Evolutionary conservation across 805 yeast species (phyloP).

Genomic region (Teunomyces gatunensis): DNA sequence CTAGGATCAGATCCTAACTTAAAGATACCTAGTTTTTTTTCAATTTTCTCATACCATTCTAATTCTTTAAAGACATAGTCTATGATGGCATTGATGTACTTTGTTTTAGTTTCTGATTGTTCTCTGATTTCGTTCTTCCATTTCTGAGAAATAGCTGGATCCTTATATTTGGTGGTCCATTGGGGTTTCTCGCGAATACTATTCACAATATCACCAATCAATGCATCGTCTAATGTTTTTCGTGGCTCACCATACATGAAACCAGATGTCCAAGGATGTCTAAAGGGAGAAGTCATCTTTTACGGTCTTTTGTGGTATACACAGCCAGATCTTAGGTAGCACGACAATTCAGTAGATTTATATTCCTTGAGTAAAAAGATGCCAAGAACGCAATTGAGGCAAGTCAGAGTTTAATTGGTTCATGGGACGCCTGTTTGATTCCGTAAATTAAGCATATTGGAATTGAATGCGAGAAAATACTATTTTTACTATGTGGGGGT

Average conservation of each 20-base stretch:
- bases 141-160: constrained; percentile 18
- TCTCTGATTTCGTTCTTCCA: constrained; percentile 22
- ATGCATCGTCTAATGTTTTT: constrained; percentile 12
- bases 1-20: constrained; percentile 6
- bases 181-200: constrained; percentile 22
- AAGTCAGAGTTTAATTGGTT: too few relatives aligned
- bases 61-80: constrained; percentile 14
- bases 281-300: neutral
- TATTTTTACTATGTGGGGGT: too few relatives aligned
- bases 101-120: constrained; percentile 1
- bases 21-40: constrained; percentile 6
- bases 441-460: too few relatives aligned
- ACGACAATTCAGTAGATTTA: too few relatives aligned
- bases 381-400: too few relatives aligned
- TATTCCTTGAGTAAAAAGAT: too few relatives aligned
- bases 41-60: constrained; percentile 11
- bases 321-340: too few relatives aligned
- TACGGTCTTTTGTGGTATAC: too few relatives aligned
- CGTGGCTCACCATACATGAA: neutral
- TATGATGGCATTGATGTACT: constrained; percentile 9
- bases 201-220: constrained; percentile 13
- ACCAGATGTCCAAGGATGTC: neutral
- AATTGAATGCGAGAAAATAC: too few relatives aligned
- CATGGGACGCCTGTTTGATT: too few relatives aligned
- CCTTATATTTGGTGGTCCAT: constrained; percentile 25